Base-by-base conservation (phyloP, 1,139 yeast genomes). In the Spathaspora sp. region DNA sequence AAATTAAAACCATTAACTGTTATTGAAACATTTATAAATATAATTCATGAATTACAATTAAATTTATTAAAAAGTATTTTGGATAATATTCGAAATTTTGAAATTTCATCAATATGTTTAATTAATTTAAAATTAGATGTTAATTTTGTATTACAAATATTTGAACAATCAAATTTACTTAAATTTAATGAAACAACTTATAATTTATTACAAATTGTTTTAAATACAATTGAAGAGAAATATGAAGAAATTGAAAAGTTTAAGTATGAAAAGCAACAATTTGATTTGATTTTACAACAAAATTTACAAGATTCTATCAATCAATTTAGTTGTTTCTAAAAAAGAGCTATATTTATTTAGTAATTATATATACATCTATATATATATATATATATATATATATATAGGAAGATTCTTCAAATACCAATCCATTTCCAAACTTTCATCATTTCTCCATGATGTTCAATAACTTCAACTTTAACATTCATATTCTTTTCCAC, bases 401-500 rank as follows among this genome's bases (percentile, higher is more conserved):
- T n/a, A n/a, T n/a, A n/a, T n/a, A n/a, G n/a, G n/a, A n/a, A n/a
- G n/a, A n/a, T 25, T 25, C 25, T 24, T 27, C 4, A 27, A 27
- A 29, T 78, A 11, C 87, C 81, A 26, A 84, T 74, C 96, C 96
- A 90, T 59, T 89, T 89, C 96, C 96, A 89, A 27, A 89, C 89
- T 58, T 84, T 82, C 81, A 86, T 81, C 50, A 89, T 86, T 55
- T 89, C 97, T 4, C 97, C 97, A 56, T 85, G 88, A 38, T 83
- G 73, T 59, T 90, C 97, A 51, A 81, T 65, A 50, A 84, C 78
- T 43, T 81, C 74, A 40, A 74, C 70, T 39, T 81, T 73, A 25
- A 89, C 79, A 55, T 84, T 84, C 29, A 84, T 68, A 56, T 89
- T 86, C 45, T 68, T 65, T 57, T 90, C 97, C 9, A 93, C 78